Conservation (phyloP, 331 rosid species). For the Dryas integrifolia region DNA sequence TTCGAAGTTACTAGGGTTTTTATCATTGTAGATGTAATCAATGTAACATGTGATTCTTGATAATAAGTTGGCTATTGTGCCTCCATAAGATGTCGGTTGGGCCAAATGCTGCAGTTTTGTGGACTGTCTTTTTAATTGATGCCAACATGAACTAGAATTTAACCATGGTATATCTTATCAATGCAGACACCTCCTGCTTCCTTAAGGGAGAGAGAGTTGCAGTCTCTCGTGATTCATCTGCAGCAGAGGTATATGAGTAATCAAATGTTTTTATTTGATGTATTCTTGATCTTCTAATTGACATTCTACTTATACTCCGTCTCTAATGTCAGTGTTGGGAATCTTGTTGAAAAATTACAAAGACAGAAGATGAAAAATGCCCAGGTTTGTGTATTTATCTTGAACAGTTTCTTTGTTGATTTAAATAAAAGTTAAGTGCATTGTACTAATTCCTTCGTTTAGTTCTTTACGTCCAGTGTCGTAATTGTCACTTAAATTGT, state of each 20-base stretch:
- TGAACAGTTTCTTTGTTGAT: not conserved
- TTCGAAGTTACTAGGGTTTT: too few species aligned
- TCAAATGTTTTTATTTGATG: constrained; percentile 8
- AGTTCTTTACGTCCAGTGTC: too few species aligned
- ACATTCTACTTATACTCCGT: constrained; percentile 18
- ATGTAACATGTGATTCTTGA: not conserved
- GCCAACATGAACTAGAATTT: not conserved
- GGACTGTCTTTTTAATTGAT: not conserved
- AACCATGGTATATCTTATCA: not conserved
- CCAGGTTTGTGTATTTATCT: constrained; percentile 50
- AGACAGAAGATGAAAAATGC: constrained; percentile 75
- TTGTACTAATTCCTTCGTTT: too few species aligned
- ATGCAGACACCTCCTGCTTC: constrained; percentile 55
- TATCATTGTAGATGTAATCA: constrained; percentile 12
- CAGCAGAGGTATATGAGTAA: constrained; percentile 68
- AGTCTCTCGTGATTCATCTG: constrained; percentile 54
- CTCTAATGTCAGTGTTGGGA: constrained; percentile 56
- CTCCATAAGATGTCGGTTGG: too few species aligned
- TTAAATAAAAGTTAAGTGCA: not conserved
- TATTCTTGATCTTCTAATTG: not conserved
- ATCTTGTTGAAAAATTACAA: constrained; percentile 73
- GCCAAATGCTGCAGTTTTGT: not conserved
- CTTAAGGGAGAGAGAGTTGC: constrained; percentile 65
- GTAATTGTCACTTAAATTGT: too few species aligned
- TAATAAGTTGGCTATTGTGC: too few species aligned